phyloP scores from a whole-genome alignment of 1,139 yeast genomes.

The Lodderomyces metapsilosis region DNA sequence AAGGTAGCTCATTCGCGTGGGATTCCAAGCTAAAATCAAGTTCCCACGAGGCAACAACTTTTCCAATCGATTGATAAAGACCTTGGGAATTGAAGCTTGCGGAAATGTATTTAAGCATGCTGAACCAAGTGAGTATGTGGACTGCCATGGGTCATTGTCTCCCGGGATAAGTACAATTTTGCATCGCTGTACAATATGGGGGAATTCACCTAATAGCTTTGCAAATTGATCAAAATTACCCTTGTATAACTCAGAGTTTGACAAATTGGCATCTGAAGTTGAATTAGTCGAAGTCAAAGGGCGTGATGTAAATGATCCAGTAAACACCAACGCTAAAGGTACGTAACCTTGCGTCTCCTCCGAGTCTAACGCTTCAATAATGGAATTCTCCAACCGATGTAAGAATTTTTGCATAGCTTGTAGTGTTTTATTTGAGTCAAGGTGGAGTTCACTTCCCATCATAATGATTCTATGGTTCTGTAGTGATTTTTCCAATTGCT shows the following conservation, averaged over 20 bases:
- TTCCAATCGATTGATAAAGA: constrained; percentile 66
- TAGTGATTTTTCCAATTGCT: constrained; percentile 54
- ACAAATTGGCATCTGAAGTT: constrained; percentile 39
- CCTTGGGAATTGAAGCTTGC: constrained; percentile 62
- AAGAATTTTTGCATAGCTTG: constrained; percentile 66
- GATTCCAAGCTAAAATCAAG: constrained; percentile 63
- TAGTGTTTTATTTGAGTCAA: constrained; percentile 58
- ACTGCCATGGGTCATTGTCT: constrained; percentile 89
- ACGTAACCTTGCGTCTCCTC: constrained; percentile 24
- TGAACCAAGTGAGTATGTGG: constrained; percentile 63
- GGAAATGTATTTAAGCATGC: constrained; percentile 67
- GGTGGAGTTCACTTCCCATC: constrained; percentile 69
- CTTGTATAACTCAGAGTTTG: constrained; percentile 59
- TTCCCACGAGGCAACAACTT: constrained; percentile 63
- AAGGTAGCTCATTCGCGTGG: constrained; percentile 71
- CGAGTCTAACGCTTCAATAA: constrained; percentile 25
- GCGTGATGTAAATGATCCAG: constrained; percentile 62
- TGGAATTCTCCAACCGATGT: constrained; percentile 40
- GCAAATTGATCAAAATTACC: constrained; percentile 74
- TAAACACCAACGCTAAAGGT: constrained; percentile 53
- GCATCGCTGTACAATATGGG: constrained; percentile 29
- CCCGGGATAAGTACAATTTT: constrained; percentile 80
- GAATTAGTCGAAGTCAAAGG: constrained; percentile 53
- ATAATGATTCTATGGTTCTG: constrained; percentile 59
- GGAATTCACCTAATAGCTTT: constrained; percentile 37